phyloP scores from a whole-genome alignment of 148 eudicot species.

The Rhododendron vialii region DNA sequence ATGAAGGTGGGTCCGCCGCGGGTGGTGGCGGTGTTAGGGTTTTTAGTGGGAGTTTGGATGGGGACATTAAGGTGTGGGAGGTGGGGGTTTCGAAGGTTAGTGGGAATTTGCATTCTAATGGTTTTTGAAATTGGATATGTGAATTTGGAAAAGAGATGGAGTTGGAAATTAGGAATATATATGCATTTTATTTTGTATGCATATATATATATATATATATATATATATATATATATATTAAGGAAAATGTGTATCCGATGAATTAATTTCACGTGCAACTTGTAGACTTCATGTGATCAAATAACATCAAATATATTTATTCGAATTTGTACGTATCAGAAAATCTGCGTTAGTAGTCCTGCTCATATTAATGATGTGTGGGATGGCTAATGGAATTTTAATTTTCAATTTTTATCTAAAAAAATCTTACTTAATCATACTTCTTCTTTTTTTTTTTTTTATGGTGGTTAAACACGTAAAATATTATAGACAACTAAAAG shows the following conservation, averaged over 20 bases:
- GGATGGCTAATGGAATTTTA: neutral
- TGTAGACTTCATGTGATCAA: neutral
- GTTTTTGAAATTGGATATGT: neutral
- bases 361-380: neutral
- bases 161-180: neutral
- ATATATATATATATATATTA: neutral
- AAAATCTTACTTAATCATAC: no score
- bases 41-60: conserved; percentile 60
- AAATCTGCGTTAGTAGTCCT: neutral
- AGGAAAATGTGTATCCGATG: neutral
- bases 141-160: neutral
- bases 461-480: no score
- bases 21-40: conserved; percentile 24
- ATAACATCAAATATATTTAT: neutral
- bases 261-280: neutral
- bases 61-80: conserved; percentile 56
- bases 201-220: no score
- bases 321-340: no score
- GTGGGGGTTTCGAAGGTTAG: conserved; percentile 18
- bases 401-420: no score
- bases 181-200: neutral
- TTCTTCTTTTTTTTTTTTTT: neutral
- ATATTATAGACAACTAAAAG: no score
- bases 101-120: neutral
- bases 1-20: conserved; percentile 1